These are phyloP conservation scores for Sporisorium iseilematis-ciliati DNA, from an alignment of 1,284 basidiomycete genomes.

Conservation along the genomic window DNA sequence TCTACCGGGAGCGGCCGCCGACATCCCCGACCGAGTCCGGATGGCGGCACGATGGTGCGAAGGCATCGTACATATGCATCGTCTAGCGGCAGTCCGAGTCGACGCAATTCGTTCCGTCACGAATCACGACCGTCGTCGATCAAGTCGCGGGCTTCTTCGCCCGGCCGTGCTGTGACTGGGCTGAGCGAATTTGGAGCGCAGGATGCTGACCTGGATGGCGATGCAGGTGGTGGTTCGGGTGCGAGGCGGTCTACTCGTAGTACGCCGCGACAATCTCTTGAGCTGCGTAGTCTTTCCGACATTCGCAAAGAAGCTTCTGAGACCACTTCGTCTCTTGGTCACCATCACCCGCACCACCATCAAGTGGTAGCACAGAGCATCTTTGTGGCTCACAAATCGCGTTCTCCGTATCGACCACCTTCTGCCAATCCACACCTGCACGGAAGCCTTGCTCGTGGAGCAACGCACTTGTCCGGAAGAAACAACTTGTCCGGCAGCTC, in stretches of 20 bases:
- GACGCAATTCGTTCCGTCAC: slow-evolving; percentile 36
- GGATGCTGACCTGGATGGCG: slow-evolving; percentile 18
- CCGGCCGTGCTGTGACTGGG: slow-evolving; percentile 28
- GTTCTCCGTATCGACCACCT: slow-evolving; percentile 62
- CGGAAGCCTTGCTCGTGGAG: slow-evolving; percentile 28
- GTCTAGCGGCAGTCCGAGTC: slow-evolving; percentile 47
- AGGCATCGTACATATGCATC: slow-evolving; percentile 53
- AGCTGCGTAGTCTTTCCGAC: slow-evolving; percentile 27
- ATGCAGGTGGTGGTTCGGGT: slow-evolving; percentile 8
- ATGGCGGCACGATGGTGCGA: slow-evolving; percentile 57
- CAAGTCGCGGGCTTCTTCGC: slow-evolving; percentile 47
- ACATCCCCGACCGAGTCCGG: slow-evolving; percentile 45
- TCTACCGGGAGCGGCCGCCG: slow-evolving; percentile 53
- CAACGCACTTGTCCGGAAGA: slow-evolving; percentile 2
- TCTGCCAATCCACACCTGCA: slow-evolving; percentile 59
- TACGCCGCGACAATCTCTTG: slow-evolving; percentile 47
- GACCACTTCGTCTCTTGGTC: not conserved
- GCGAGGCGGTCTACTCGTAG: slow-evolving; percentile 30
- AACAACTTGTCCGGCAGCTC: not conserved
- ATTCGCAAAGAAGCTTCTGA: slow-evolving; percentile 18
- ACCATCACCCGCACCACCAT: slow-evolving; percentile 16
- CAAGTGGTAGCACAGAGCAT: slow-evolving; percentile 45
- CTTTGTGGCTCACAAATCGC: slow-evolving; percentile 62
- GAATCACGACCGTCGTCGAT: slow-evolving; percentile 47
- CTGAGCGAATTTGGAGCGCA: slow-evolving; percentile 27